These are phyloP conservation scores for Aspergillus novofumigatus DNA, from an alignment of 2,329 filamentous ascomycete genomes.

Conservation along the genomic window DNA sequence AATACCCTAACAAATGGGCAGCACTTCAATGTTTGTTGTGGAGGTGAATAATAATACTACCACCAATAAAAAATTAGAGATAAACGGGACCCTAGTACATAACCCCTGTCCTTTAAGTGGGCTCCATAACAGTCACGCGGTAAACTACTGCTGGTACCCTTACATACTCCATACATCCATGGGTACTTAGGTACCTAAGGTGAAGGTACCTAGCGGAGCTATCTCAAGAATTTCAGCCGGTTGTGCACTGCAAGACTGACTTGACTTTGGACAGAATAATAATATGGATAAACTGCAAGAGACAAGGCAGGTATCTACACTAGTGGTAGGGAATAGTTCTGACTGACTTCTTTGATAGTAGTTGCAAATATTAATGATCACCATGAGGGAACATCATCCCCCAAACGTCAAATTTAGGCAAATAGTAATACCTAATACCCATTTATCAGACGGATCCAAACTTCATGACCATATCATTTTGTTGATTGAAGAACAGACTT, in stretches of 20 bases:
- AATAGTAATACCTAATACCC: neutral
- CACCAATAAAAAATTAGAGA: neutral
- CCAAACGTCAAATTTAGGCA: neutral
- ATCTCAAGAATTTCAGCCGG: neutral
- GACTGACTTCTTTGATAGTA: too few species aligned
- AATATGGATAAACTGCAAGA: too few species aligned
- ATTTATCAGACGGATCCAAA: neutral
- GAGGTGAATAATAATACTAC: neutral
- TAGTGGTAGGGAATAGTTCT: neutral
- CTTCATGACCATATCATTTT: neutral
- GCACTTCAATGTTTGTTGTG: neutral
- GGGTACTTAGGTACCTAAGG: neutral
- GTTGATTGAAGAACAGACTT: neutral
- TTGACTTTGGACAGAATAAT: neutral
- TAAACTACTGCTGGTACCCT: conserved; percentile 8
- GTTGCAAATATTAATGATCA: neutral
- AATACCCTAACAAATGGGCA: neutral
- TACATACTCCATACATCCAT: conserved; percentile 1
- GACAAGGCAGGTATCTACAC: neutral
- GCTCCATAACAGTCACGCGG: conserved; percentile 13
- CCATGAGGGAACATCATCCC: neutral
- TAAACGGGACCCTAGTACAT: neutral
- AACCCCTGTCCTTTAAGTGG: conserved; percentile 2
- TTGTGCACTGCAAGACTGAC: neutral
- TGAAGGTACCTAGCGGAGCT: neutral